Conservation (phyloP, 805 yeast genomes). For the Tetrapisispora nanseiensis region DNA sequence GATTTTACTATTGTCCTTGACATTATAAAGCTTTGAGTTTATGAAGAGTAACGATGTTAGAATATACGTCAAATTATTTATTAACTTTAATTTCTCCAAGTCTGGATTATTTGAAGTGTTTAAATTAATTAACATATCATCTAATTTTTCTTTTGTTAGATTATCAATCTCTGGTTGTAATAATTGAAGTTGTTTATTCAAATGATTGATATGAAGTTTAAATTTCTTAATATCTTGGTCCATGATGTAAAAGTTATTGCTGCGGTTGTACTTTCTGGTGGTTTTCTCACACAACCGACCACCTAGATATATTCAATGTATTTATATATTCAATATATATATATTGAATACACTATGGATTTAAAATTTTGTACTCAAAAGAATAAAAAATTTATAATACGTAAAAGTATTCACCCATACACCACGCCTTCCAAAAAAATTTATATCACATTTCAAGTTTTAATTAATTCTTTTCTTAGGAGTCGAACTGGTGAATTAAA, state of each 20-base stretch:
- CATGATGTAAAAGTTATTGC: slow-evolving; percentile 1
- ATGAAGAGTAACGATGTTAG: slow-evolving; percentile 25
- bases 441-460: no score
- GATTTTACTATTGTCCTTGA: slow-evolving; percentile 35
- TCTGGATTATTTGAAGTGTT: slow-evolving; percentile 10
- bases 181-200: slow-evolving; percentile 15
- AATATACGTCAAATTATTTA: slow-evolving; percentile 22
- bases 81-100: slow-evolving; percentile 15
- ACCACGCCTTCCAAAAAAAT: no score
- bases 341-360: no score
- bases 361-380: no score
- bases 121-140: slow-evolving; percentile 20
- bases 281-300: no score
- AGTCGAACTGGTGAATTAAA: no score
- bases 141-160: slow-evolving; percentile 16
- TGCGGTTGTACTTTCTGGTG: not conserved
- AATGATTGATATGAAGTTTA: slow-evolving; percentile 20
- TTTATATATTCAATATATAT: no score
- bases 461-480: no score
- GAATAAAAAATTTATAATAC: no score
- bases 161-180: slow-evolving; percentile 15
- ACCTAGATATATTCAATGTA: no score
- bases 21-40: slow-evolving; percentile 20
- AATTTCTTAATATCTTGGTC: slow-evolving; percentile 21
- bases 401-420: no score